Evolutionary conservation across 2,329 filamentous ascomycete species (phyloP).

Genomic region (Cercospora sp.): DNA sequence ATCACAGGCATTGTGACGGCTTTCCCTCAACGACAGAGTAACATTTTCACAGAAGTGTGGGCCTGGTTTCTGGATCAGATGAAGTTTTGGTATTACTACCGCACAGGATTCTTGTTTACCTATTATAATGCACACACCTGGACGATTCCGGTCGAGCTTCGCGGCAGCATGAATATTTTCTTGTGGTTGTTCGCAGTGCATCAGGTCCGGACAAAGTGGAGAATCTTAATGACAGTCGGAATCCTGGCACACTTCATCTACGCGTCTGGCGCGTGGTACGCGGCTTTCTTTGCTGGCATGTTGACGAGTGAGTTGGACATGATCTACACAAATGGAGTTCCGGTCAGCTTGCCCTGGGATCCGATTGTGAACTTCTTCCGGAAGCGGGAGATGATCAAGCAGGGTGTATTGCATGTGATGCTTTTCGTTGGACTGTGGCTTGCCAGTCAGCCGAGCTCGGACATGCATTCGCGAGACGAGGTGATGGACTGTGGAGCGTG

Average conservation of each 20-base stretch:
- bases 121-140: slow-evolving; percentile 45
- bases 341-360: slow-evolving; percentile 26
- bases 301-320: slow-evolving; percentile 62
- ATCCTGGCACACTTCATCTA: slow-evolving; percentile 26
- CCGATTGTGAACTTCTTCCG: slow-evolving; percentile 19
- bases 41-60: slow-evolving; percentile 52
- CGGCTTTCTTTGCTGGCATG: slow-evolving; percentile 62
- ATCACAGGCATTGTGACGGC: slow-evolving; percentile 51
- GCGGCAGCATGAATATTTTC: slow-evolving; percentile 64
- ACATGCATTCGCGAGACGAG: slow-evolving; percentile 22
- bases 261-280: slow-evolving; percentile 56
- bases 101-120: slow-evolving; percentile 40
- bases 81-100: slow-evolving; percentile 67
- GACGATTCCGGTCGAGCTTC: slow-evolving; percentile 64
- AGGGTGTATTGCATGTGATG: slow-evolving; percentile 23
- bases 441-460: slow-evolving; percentile 29
- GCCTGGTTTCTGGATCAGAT: slow-evolving; percentile 58
- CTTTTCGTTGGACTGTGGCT: slow-evolving; percentile 29
- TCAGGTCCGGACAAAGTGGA: slow-evolving; percentile 20
- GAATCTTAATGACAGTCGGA: slow-evolving; percentile 25
- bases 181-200: slow-evolving; percentile 56
- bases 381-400: slow-evolving; percentile 16
- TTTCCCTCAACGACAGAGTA: slow-evolving; percentile 38
- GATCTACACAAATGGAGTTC: slow-evolving; percentile 43
- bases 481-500: slow-evolving; percentile 29